Evolutionary conservation across 148 eudicot species (phyloP), one percentile per base, ranked within the genome.

Genomic region (Rhododendron kiyosumense): DNA sequence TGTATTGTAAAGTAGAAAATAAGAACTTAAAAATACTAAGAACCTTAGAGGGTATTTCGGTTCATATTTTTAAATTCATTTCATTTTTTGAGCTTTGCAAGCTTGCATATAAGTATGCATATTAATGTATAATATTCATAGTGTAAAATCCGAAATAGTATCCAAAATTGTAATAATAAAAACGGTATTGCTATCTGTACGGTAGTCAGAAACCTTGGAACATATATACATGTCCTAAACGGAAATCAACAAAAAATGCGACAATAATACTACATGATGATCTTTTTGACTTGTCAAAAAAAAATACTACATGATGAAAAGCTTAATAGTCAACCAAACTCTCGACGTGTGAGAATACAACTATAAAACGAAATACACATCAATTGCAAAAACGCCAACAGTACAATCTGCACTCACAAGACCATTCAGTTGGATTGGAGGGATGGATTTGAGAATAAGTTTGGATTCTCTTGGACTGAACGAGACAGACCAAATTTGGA

Each of bases 391-490:
- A 52, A 52, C 15, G n/a, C 69, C 1, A 18, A 67, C 57, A n/a
- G 28, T 22, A 84, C 74, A 34, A 73, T 49, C 28, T 73, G 5
- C n/a, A 41, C 76, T 65, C 28, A 15, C 57, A 67, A 67, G 30
- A 48, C 49, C 17, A 49, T 30, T 49, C 74, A n/a, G 38, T 18
- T 38, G 74, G n/a, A 85, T 8, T 30, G n/a, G n/a, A 2, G 34
- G 83, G n/a, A 32, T 4, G 30, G 82, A 18, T 86, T 46, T 90
- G 85, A 92, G 87, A 91, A 91, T 48, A 13, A 48, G 51, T 48
- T 9, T 48, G 13, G 51, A 48, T 51, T 11, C 17, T 51, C 17
- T 51, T 46, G 49, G 49, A 46, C 49, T 46, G 49, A 9, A 46
- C 4, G 54, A 51, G 54, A 51, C 4, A 13, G 0, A 2, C 17